A percentile compares a stretch with the other conserved stretches of the same genome.
Conservation (phyloP, 192 early-diverging fungal species). For the Backusella liffmaniae region DNA sequence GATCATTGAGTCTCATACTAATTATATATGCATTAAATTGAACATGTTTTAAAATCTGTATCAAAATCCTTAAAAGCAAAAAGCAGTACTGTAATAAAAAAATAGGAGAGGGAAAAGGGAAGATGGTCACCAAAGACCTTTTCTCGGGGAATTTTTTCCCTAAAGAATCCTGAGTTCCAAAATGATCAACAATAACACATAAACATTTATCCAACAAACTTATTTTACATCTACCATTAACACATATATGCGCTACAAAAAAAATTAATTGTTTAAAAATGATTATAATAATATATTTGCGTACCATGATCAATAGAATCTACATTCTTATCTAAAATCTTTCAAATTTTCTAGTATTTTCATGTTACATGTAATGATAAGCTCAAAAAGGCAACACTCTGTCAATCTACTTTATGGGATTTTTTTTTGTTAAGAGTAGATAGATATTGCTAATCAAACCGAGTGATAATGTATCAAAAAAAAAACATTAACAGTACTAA, state of each 20-base stretch:
- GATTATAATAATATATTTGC: neutral
- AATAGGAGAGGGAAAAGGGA: neutral
- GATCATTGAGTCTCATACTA: too few species aligned
- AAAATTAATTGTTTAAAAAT: neutral
- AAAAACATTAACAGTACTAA: neutral
- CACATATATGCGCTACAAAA: neutral
- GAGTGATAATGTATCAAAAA: neutral
- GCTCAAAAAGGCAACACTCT: constrained; percentile 2
- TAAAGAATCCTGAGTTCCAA: neutral
- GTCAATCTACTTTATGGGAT: neutral
- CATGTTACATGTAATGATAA: neutral
- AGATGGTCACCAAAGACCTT: neutral
- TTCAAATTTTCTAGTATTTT: neutral
- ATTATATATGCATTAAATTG: neutral
- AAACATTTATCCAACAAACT: neutral
- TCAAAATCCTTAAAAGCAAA: neutral
- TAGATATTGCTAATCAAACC: neutral
- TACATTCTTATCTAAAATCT: neutral
- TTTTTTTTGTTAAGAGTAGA: neutral
- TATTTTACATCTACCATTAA: neutral
- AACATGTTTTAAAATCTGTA: neutral
- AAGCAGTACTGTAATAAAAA: neutral
- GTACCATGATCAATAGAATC: neutral
- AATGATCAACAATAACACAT: too few species aligned
- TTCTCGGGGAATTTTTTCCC: neutral